Evolutionary conservation across 2,329 filamentous ascomycete species (phyloP).

Genomic region (Aspergillus cejpii): DNA sequence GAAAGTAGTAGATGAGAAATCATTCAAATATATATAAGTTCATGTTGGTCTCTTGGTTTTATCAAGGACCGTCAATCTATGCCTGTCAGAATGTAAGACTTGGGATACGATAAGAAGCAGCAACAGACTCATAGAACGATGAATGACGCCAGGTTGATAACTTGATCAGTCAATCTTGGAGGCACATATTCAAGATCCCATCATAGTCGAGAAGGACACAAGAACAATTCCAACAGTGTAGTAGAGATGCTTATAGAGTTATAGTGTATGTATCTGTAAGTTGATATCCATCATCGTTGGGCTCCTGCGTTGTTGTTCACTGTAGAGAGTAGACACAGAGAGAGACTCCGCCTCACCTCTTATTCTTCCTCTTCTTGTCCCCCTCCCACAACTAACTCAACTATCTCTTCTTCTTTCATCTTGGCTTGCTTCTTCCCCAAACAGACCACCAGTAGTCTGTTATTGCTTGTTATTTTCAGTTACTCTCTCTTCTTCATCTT

Average conservation of each 20-base stretch:
- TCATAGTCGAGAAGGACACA: not conserved
- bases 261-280: too few species aligned
- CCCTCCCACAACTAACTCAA: not conserved
- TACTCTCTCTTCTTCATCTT: slow-evolving; percentile 1
- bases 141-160: not conserved
- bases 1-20: too few species aligned
- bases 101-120: too few species aligned
- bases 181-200: too few species aligned
- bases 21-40: too few species aligned
- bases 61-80: too few species aligned
- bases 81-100: too few species aligned
- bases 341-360: slow-evolving; percentile 8
- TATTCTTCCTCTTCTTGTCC: slow-evolving; percentile 10
- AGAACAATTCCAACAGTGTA: not conserved
- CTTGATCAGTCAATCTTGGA: not conserved
- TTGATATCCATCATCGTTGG: slow-evolving; percentile 16
- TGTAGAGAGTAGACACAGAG: too few species aligned
- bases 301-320: not conserved
- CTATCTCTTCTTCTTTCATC: slow-evolving; percentile 9
- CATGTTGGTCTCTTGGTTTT: too few species aligned
- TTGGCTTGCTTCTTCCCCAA: slow-evolving; percentile 3
- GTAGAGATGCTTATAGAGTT: too few species aligned
- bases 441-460: slow-evolving; percentile 8
- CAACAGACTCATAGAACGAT: too few species aligned
- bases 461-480: slow-evolving; percentile 8